Percentiles rank a stretch among this genome's conserved stretches.
Evolutionary conservation across 805 yeast species (phyloP).

Genomic region (Yarrowia osloensis): DNA sequence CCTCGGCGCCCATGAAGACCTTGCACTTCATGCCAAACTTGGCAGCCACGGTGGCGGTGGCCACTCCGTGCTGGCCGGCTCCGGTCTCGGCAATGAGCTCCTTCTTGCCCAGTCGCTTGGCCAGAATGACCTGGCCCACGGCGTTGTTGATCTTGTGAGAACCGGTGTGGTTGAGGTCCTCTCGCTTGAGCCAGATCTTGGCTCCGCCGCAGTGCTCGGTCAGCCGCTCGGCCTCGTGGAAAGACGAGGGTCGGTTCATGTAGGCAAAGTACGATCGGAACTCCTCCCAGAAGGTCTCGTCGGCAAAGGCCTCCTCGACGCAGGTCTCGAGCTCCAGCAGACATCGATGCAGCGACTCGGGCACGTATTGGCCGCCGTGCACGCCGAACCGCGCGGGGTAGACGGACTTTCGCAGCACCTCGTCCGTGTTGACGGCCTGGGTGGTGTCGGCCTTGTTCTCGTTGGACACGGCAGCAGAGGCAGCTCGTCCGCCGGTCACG

Average conservation of each 20-base stretch:
- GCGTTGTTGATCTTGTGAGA: slow-evolving; percentile 53
- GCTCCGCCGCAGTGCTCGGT: slow-evolving; percentile 93
- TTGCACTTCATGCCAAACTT: slow-evolving; percentile 85
- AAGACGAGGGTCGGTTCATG: slow-evolving; percentile 94
- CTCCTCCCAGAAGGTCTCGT: slow-evolving; percentile 92
- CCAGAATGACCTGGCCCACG: slow-evolving; percentile 49
- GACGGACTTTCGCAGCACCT: slow-evolving; percentile 25
- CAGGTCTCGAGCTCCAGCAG: slow-evolving; percentile 84
- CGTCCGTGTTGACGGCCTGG: slow-evolving; percentile 27
- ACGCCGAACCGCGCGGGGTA: slow-evolving; percentile 84
- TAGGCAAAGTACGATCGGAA: slow-evolving; percentile 80
- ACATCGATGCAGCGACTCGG: slow-evolving; percentile 93
- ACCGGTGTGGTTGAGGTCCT: slow-evolving; percentile 64
- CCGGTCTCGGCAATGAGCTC: slow-evolving; percentile 53
- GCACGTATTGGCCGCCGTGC: slow-evolving; percentile 98
- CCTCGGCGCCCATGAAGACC: slow-evolving; percentile 99
- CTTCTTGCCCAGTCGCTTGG: slow-evolving; percentile 50
- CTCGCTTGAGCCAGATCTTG: slow-evolving; percentile 96
- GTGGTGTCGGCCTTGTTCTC: slow-evolving; percentile 8
- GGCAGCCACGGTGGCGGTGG: slow-evolving; percentile 54
- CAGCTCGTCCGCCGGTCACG: slow-evolving; percentile 58
- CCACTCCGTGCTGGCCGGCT: slow-evolving; percentile 56
- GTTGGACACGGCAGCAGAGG: slow-evolving; percentile 18
- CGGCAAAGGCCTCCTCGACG: slow-evolving; percentile 84
- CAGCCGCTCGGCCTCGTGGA: slow-evolving; percentile 88